These are phyloP conservation scores for Tolypocladium endophyticum DNA, from an alignment of 2,329 filamentous ascomycete species.

Conservation along the genomic window DNA sequence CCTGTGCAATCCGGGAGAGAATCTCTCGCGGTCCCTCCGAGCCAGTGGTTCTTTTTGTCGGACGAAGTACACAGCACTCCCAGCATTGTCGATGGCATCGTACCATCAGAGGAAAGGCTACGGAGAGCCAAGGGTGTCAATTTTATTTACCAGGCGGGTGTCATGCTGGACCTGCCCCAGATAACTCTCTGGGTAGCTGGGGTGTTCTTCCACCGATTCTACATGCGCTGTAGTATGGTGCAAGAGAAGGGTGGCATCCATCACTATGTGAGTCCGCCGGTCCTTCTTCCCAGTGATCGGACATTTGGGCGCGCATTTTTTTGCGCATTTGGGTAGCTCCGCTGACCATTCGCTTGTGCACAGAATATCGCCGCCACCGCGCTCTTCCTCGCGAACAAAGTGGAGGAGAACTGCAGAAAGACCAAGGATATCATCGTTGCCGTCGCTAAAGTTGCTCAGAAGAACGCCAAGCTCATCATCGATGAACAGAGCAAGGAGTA, in stretches of 20 bases:
- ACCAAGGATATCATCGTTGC: conserved; percentile 91
- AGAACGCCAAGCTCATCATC: conserved; percentile 79
- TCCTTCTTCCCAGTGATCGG: not conserved
- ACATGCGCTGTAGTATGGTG: conserved; percentile 80
- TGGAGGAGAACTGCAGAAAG: conserved; percentile 92
- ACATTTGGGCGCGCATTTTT: not conserved
- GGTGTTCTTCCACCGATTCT: conserved; percentile 92
- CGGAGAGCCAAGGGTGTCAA: conserved; percentile 86
- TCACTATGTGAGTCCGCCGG: conserved; percentile 62
- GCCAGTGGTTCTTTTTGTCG: conserved; percentile 83
- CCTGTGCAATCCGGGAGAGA: conserved; percentile 28
- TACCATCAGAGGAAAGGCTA: conserved; percentile 65
- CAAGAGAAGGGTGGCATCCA: conserved; percentile 69
- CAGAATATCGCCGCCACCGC: conserved; percentile 80
- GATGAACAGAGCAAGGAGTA: conserved; percentile 98
- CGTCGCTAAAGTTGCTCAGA: conserved; percentile 88
- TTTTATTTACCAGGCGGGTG: conserved; percentile 90
- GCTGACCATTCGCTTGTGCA: conserved; percentile 4
- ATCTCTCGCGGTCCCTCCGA: conserved; percentile 25
- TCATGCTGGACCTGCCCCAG: conserved; percentile 84
- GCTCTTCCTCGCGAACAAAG: conserved; percentile 91
- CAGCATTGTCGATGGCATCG: conserved; percentile 73
- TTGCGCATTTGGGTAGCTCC: not conserved
- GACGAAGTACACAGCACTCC: conserved; percentile 76
- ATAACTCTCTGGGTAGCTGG: conserved; percentile 85